A percentile compares a stretch with the other conserved stretches of the same genome.
phyloP scores from a whole-genome alignment of 2,329 filamentous ascomycete genomes.

The Venturia pyrina region DNA sequence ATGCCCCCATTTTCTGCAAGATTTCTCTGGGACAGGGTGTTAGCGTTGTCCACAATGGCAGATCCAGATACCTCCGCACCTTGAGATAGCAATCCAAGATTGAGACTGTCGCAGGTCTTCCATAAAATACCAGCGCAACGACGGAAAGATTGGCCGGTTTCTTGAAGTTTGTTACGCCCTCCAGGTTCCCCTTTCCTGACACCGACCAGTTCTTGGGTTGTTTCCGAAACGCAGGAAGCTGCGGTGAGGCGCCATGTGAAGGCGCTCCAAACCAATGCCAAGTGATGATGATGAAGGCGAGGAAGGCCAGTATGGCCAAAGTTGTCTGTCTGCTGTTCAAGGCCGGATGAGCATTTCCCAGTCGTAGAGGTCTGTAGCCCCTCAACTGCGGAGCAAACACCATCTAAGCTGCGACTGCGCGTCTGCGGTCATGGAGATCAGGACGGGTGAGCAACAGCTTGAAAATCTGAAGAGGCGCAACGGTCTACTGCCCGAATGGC shows the following conservation, averaged over 20 bases:
- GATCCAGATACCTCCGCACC: neutral
- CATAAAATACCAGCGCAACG: constrained; percentile 31
- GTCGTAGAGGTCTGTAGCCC: constrained; percentile 10
- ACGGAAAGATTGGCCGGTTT: constrained; percentile 27
- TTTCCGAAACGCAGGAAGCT: neutral
- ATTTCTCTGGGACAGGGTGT: constrained; percentile 23
- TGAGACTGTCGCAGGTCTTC: constrained; percentile 22
- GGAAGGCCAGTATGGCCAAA: neutral
- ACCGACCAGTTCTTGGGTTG: constrained; percentile 30
- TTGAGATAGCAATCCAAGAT: constrained; percentile 33
- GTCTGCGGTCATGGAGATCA: neutral
- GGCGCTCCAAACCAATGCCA: constrained; percentile 6
- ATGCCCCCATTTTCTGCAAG: constrained; percentile 30
- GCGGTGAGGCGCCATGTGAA: neutral
- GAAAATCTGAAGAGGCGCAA: neutral
- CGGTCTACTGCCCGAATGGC: neutral
- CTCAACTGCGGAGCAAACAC: constrained; percentile 11
- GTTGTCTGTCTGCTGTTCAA: constrained; percentile 2
- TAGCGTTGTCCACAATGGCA: neutral
- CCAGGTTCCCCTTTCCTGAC: constrained; percentile 25
- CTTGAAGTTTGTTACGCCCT: constrained; percentile 17
- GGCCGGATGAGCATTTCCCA: constrained; percentile 5
- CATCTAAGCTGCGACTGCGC: neutral
- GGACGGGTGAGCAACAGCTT: neutral
- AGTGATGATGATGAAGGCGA: neutral